Evolutionary conservation across 1,139 yeast genomes (phyloP).

Genomic region (Pichia sp.): DNA sequence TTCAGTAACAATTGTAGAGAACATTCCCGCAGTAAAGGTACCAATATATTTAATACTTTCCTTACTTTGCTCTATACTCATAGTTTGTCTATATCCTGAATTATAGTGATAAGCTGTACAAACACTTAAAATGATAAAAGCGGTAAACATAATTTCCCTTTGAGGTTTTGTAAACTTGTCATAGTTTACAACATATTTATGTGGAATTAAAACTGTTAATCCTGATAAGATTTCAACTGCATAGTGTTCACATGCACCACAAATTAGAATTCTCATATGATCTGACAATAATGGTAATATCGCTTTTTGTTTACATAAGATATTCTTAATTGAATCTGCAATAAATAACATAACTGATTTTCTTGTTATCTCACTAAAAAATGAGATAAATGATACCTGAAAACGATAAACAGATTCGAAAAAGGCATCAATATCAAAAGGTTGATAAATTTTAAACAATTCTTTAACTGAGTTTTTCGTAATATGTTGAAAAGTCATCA

Average conservation of each 20-base stretch:
- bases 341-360: conserved; percentile 10
- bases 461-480: background rate
- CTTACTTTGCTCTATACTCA: conserved; percentile 5
- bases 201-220: conserved; percentile 7
- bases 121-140: conserved; percentile 3
- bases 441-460: conserved; percentile 4
- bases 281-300: conserved; percentile 2
- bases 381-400: background rate
- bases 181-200: conserved; percentile 7
- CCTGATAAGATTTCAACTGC: background rate
- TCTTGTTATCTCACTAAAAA: conserved; percentile 8
- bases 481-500: background rate
- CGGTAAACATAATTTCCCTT: conserved; percentile 6
- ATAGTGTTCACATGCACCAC: conserved; percentile 7
- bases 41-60: conserved; percentile 8
- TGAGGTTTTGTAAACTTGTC: background rate
- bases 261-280: conserved; percentile 7
- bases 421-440: conserved; percentile 8
- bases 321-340: conserved; percentile 9
- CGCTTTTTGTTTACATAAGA: conserved; percentile 7
- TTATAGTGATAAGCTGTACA: conserved; percentile 13
- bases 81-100: conserved; percentile 5
- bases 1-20: conserved; percentile 9
- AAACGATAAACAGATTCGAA: conserved; percentile 1
- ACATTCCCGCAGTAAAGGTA: conserved; percentile 11